Evolutionary conservation across 257 asterid species (phyloP).

Genomic region (Echium plantagineum): DNA sequence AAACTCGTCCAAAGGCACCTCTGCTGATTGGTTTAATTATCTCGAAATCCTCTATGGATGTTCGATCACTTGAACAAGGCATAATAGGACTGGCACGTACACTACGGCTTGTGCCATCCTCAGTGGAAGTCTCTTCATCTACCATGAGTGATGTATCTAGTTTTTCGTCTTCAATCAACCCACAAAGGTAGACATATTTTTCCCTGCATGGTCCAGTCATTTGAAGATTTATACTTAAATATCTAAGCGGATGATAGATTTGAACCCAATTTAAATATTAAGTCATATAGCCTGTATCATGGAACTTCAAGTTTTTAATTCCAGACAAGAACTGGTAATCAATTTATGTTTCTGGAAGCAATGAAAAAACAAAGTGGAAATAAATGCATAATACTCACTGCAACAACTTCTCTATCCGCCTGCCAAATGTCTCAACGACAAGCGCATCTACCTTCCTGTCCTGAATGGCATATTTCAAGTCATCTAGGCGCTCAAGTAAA

Average conservation of each 20-base stretch:
- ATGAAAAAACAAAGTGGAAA: slow-evolving; percentile 1
- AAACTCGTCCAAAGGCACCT: slow-evolving; percentile 97
- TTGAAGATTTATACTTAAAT: too few relatives aligned
- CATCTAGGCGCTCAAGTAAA: slow-evolving; percentile 70
- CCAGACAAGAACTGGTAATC: slow-evolving; percentile 1
- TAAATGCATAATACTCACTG: slow-evolving; percentile 55
- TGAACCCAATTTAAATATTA: too few relatives aligned
- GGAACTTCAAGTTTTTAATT: neutral
- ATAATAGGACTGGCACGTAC: slow-evolving; percentile 87
- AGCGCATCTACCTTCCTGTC: slow-evolving; percentile 98
- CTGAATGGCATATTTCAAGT: slow-evolving; percentile 73
- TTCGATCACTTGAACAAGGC: slow-evolving; percentile 75
- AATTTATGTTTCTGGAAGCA: neutral
- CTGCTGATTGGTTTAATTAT: slow-evolving; percentile 96
- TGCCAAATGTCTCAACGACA: slow-evolving; percentile 92
- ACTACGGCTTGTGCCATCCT: slow-evolving; percentile 79
- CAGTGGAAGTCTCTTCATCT: slow-evolving; percentile 65
- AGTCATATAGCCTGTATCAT: neutral
- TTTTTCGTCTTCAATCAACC: slow-evolving; percentile 85
- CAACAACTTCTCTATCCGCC: slow-evolving; percentile 85
- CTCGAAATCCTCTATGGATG: slow-evolving; percentile 96
- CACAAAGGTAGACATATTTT: slow-evolving; percentile 79
- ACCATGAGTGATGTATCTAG: slow-evolving; percentile 30
- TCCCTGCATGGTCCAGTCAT: slow-evolving; percentile 41
- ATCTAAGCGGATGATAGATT: too few relatives aligned